These are phyloP conservation scores for Delitschia confertaspora DNA, from an alignment of 495 filamentous ascomycete genomes.

Conservation along the genomic window DNA sequence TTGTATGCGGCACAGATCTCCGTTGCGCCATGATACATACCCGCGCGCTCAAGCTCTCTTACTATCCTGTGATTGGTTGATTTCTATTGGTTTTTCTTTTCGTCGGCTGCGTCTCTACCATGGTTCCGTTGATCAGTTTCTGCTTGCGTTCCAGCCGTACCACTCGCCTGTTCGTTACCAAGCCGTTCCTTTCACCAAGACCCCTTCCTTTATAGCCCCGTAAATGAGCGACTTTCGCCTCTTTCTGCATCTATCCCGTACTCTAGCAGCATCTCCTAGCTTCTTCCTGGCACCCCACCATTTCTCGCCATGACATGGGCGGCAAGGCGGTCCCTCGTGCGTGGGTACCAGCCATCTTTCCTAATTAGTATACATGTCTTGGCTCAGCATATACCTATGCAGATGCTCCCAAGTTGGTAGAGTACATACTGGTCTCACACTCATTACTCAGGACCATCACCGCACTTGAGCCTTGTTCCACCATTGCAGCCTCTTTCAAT, in stretches of 20 bases:
- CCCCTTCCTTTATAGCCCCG: constrained; percentile 19
- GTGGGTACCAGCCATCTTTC: constrained; percentile 14
- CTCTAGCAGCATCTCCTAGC: constrained; percentile 13
- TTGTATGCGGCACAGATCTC: constrained; percentile 23
- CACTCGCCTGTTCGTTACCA: constrained; percentile 24
- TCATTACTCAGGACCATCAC: constrained; percentile 9
- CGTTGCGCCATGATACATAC: constrained; percentile 32
- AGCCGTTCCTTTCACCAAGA: constrained; percentile 21
- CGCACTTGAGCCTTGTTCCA: constrained; percentile 1
- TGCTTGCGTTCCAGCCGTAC: constrained; percentile 27
- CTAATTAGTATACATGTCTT: constrained; percentile 26
- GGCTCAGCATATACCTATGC: constrained; percentile 28
- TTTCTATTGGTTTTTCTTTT: constrained; percentile 23
- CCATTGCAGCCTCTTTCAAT: not conserved
- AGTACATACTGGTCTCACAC: constrained; percentile 1
- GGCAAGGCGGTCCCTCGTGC: constrained; percentile 10
- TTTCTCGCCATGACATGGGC: constrained; percentile 26
- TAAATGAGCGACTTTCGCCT: constrained; percentile 15
- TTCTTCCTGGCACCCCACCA: constrained; percentile 17
- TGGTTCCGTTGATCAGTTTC: constrained; percentile 24
- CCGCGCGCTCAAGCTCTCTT: constrained; percentile 20
- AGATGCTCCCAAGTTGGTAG: constrained; percentile 15
- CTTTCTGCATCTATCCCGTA: constrained; percentile 17
- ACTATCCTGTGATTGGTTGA: constrained; percentile 24
- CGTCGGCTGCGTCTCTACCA: constrained; percentile 22